These are phyloP conservation scores for Limonium bicolor DNA, from an alignment of 148 eudicot genomes.

Conservation along the genomic window DNA sequence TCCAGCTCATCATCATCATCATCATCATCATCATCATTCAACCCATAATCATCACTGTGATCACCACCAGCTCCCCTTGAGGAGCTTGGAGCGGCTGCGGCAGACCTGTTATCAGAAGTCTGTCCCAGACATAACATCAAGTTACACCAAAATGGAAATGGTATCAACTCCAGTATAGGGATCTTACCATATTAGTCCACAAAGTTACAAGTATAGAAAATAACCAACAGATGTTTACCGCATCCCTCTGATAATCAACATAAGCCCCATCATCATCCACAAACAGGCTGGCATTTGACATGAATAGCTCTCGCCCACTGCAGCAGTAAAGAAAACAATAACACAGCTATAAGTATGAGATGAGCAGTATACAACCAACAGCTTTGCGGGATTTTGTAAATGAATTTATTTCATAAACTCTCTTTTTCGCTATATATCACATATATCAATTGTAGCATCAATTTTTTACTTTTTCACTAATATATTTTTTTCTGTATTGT, in stretches of 20 bases:
- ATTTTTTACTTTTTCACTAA: too few species aligned
- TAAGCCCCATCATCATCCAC: slow-evolving; percentile 66
- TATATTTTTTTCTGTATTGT: too few species aligned
- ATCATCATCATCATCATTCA: too few species aligned
- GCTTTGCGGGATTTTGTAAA: too few species aligned
- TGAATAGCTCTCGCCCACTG: slow-evolving; percentile 80
- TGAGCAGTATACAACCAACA: neutral
- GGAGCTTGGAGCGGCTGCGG: slow-evolving; percentile 23
- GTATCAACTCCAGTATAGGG: neutral
- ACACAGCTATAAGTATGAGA: too few species aligned
- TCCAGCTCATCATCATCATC: slow-evolving; percentile 50
- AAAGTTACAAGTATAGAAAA: slow-evolving; percentile 18
- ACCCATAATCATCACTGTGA: slow-evolving; percentile 17
- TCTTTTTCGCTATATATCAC: too few species aligned
- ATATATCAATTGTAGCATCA: too few species aligned
- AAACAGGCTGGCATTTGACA: slow-evolving; percentile 57
- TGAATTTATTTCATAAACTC: too few species aligned
- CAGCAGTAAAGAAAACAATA: too few species aligned
- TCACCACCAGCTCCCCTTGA: slow-evolving; percentile 29
- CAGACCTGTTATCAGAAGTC: slow-evolving; percentile 17
- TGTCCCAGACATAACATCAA: too few species aligned
- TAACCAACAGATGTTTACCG: slow-evolving; percentile 15
- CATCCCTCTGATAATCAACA: slow-evolving; percentile 48
- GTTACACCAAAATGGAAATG: slow-evolving; percentile 20
- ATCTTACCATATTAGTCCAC: neutral